Evolutionary conservation across 768 basidiomycete species (phyloP).

Genomic region (Tephrocybe sp.): DNA sequence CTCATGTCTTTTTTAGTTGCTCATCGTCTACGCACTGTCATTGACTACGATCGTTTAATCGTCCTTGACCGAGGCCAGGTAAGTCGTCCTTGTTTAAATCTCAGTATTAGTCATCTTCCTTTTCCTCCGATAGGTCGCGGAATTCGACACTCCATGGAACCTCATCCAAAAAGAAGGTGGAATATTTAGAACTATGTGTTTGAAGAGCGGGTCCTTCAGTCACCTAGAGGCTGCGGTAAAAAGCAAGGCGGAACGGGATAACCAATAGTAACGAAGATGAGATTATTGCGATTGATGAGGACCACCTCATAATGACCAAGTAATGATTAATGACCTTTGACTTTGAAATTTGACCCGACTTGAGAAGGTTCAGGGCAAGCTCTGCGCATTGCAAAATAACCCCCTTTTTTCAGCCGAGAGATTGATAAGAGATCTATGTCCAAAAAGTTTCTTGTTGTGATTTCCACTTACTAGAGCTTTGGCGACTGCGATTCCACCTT

Average conservation of each 20-base stretch:
- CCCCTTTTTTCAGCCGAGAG: no score
- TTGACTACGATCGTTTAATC: conserved; percentile 78
- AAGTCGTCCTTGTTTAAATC: conserved; percentile 6
- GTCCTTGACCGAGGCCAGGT: conserved; percentile 71
- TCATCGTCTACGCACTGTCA: conserved; percentile 73
- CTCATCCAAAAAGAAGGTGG: conserved; percentile 62
- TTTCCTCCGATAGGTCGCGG: conserved; percentile 37
- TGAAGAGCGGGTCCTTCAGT: conserved; percentile 23
- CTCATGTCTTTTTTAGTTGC: conserved; percentile 42
- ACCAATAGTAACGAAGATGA: no score
- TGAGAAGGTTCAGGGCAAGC: no score
- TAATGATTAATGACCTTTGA: no score
- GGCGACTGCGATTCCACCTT: no score
- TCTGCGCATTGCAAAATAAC: no score
- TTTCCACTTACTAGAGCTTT: no score
- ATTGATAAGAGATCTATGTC: no score
- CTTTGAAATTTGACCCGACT: no score
- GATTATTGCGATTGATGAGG: no score
- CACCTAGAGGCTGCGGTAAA: conserved; percentile 22
- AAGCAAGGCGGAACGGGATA: conserved; percentile 10
- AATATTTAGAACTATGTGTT: conserved; percentile 29
- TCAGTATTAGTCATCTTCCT: not conserved
- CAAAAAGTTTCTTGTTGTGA: no score
- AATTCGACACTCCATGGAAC: conserved; percentile 72
- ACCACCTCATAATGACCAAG: no score